These are phyloP conservation scores for Nannizziopsis arthrosporioides DNA, from an alignment of 2,329 filamentous ascomycete species.

Conservation along the genomic window DNA sequence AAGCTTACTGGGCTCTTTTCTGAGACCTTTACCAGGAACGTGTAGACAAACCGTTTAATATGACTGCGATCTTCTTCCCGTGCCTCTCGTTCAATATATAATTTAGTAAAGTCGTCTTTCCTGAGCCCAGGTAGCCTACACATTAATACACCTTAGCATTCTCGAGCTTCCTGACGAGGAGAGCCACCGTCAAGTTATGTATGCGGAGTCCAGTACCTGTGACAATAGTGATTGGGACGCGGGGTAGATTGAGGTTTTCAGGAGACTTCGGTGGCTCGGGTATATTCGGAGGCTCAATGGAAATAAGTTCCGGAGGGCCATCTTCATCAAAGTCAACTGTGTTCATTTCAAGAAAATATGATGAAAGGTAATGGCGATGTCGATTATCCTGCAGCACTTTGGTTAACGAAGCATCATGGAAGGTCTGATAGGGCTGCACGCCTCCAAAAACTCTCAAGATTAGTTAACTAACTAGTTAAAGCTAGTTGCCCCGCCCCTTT, in stretches of 20 bases:
- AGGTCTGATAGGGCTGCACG: background rate
- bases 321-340: constrained; percentile 28
- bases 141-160: background rate
- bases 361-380: background rate
- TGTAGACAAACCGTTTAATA: constrained; percentile 62
- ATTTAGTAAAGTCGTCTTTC: constrained; percentile 90
- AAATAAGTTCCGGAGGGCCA: constrained; percentile 35
- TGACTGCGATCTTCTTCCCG: constrained; percentile 96
- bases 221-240: constrained; percentile 41
- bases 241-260: constrained; percentile 22
- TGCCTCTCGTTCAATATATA: constrained; percentile 92
- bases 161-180: background rate
- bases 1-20: background rate
- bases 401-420: background rate
- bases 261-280: constrained; percentile 19
- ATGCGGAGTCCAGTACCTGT: constrained; percentile 29
- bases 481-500: no score
- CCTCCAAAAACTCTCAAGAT: no score
- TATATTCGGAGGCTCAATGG: constrained; percentile 22
- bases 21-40: background rate
- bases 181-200: no score
- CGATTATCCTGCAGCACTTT: background rate
- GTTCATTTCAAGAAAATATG: constrained; percentile 6
- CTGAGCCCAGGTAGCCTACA: constrained; percentile 80
- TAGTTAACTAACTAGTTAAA: no score